Base-by-base conservation (phyloP, 495 filamentous ascomycete species). In the Penicillium salamii region DNA sequence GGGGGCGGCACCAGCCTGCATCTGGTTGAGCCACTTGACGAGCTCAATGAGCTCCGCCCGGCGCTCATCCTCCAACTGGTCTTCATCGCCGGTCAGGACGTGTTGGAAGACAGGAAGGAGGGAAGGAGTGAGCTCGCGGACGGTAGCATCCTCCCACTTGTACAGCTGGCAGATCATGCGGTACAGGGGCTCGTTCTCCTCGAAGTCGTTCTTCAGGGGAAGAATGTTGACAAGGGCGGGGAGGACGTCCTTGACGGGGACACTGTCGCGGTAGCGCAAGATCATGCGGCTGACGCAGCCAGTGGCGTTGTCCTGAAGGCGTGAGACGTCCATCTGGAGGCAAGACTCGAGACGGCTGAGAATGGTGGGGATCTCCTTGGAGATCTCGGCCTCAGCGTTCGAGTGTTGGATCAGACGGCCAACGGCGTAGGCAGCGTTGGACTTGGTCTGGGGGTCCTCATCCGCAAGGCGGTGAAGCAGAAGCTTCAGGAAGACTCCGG, bases 271-370 rank as follows among this genome's bases (percentile, higher is more conserved):
- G 62, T 90, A 81, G 48, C 83, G 83, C 62, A 88, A 79, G 64
- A 97, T 95, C 88, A 98, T 91, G 52, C 93, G 87, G 61, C 80
- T 83, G 21, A 97, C 77, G 67, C 95, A 97, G 29, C 93, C 93
- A 5, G 90, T 90, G 28, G 95, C 88, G 60, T 98, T 98, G 71
- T 97, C 95, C 58, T 90, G 82, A 37, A 91, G 78, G 28, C 91
- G 81, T 19, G 89, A 87, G 41, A 86, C 83, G 52, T 84, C 68
- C 57, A 80, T 83, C 50, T 87, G 79, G 1, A 97, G 78, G 50
- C 96, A 78, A 2, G 88, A 84, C 75, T 97, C 93, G 2, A 98
- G 78, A 58, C 90, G 90, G 47, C 69, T 65, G 35, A 96, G 78
- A 58, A 98, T 92, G 36, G 81, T 79, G 36, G 77, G 76, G 72